Base-by-base conservation (phyloP, 495 filamentous ascomycete genomes). In the Rhypophila decipiens region DNA sequence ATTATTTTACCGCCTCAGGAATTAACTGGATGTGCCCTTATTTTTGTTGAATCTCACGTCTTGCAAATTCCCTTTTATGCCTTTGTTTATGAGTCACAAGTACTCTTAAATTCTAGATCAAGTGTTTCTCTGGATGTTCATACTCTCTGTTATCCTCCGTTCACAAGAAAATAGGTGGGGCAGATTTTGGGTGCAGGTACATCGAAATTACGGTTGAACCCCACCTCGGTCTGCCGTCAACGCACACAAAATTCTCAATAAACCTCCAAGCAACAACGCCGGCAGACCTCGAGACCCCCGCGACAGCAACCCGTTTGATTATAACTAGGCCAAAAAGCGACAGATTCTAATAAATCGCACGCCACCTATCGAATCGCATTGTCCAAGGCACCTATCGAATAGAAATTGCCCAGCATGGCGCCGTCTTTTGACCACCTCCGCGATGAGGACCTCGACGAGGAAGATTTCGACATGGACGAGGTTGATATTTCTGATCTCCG, bases 401-500 rank as follows among this genome's bases (percentile, higher is more conserved):
- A 9, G 10, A 34, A 27, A 24, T 41, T 49, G 59, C 60, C 66
- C 70, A 74, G 65, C 64, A 80, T 80, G 76, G 75, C 75, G 69
- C 75, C 76, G 49, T 75, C 74, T 29, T 80, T 78, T 56, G 76
- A 80, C 43, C 68, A 73, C 41, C 66, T 80, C 51, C 76, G 71
- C 60, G 72, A 76, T 34, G 68, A 89, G 77, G 73, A 91, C 76
- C 74, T 88, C 55, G 84, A 90, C 65, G 88, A 94, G 61, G 85
- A 90, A 44, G 85, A 90, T 60, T 86, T 89, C 67, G 88, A 95
- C 52, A 82, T 89, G 60, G 88, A 93, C 63, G 88, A 95, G 63
- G 82, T 96, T 62, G 93, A 98, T 61, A 89, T 95, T 67, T 89
- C 87, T 46, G 93, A 98, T 71, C 78, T 98, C 51, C 76, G 81